Conservation (phyloP, 2,329 filamentous ascomycete genomes). For the Talaromyces sp. region DNA sequence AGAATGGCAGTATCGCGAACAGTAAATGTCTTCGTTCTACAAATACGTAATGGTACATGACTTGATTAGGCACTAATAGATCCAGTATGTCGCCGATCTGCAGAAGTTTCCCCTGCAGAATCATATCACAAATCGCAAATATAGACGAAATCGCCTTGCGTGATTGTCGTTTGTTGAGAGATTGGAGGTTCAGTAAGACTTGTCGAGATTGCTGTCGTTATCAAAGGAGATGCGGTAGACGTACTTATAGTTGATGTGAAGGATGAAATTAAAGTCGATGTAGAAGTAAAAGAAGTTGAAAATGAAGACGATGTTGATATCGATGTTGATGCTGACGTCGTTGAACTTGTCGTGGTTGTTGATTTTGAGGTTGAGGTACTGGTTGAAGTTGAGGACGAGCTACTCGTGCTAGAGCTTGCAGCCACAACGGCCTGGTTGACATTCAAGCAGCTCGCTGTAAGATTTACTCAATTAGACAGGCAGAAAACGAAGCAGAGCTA, state of each 20-base stretch:
- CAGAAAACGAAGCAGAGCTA: not conserved
- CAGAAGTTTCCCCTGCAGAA: not conserved
- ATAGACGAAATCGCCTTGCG: conserved; percentile 11
- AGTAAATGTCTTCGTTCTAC: not conserved
- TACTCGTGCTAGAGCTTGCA: not conserved
- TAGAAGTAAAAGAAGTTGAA: conserved; percentile 4
- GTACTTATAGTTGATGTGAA: not conserved
- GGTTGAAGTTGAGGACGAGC: not conserved
- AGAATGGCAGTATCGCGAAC: not conserved
- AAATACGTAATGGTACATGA: not conserved
- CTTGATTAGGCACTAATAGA: not conserved
- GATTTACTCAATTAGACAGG: not conserved
- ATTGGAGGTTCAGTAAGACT: not conserved
- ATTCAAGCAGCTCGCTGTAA: conserved; percentile 4
- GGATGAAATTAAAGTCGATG: not conserved
- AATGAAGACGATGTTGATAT: not conserved
- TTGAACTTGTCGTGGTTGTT: not conserved
- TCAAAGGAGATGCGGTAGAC: not conserved
- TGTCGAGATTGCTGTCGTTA: not conserved
- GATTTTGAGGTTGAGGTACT: conserved; percentile 3
- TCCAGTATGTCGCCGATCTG: not conserved
- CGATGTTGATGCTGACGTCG: not conserved
- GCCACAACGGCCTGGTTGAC: not conserved
- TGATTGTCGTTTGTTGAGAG: conserved; percentile 11
- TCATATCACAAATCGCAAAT: conserved; percentile 13